Conservation (phyloP, 306 rosid genomes). For the Inga laurina region DNA sequence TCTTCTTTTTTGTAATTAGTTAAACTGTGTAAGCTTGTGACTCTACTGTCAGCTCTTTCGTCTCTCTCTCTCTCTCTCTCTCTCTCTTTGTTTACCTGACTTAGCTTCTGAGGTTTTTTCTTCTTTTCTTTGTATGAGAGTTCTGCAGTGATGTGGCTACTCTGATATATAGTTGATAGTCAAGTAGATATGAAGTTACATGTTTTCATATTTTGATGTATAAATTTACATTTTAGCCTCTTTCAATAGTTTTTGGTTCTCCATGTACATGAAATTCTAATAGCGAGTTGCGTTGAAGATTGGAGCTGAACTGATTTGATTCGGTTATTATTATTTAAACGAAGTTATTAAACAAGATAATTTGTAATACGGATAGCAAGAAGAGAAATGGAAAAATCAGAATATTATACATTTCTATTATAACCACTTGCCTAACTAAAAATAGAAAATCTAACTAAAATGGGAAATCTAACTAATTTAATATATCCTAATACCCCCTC, state of each 20-base stretch:
- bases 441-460: too few species aligned
- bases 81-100: neutral
- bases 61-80: neutral
- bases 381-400: too few species aligned
- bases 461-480: too few species aligned
- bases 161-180: neutral
- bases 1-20: neutral
- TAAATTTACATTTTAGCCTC: neutral
- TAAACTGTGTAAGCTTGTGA: constrained; percentile 5
- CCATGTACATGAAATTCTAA: neutral
- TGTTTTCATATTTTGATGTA: neutral
- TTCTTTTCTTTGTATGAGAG: neutral
- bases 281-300: neutral
- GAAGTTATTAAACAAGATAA: too few species aligned
- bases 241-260: neutral
- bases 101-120: neutral
- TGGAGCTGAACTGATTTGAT: neutral
- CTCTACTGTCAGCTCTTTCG: constrained; percentile 1
- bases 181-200: neutral
- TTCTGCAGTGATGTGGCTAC: neutral
- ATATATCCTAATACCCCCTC: too few species aligned
- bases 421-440: too few species aligned
- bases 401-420: too few species aligned
- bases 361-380: too few species aligned
- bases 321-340: too few species aligned